Percentiles rank a stretch among this genome's conserved stretches.
phyloP scores from a whole-genome alignment of 768 basidiomycete genomes.

The Hericium rajendrae region DNA sequence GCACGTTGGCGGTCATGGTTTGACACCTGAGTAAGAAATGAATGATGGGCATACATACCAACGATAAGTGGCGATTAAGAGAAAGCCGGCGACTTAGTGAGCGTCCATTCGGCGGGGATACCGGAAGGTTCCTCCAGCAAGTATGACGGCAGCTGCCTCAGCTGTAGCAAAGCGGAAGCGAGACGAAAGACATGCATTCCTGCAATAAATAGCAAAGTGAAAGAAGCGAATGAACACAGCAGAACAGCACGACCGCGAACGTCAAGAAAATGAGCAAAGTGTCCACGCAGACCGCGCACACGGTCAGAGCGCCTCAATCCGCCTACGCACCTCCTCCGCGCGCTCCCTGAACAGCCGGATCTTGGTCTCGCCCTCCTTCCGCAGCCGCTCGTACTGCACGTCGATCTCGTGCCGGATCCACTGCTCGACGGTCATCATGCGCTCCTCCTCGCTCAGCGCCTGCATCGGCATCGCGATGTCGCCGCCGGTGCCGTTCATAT shows the following conservation, averaged over 20 bases:
- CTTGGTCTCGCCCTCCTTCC: slow-evolving; percentile 39
- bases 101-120: too few species aligned
- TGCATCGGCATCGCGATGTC: slow-evolving; percentile 14
- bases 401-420: slow-evolving; percentile 74
- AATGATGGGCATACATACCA: too few species aligned
- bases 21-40: too few species aligned
- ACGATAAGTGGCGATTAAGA: too few species aligned
- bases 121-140: too few species aligned
- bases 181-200: background rate
- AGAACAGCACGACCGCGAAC: too few species aligned
- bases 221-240: too few species aligned
- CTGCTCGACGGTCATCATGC: slow-evolving; percentile 74
- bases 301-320: slow-evolving; percentile 24
- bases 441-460: slow-evolving; percentile 52
- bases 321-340: slow-evolving; percentile 26
- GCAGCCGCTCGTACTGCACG: slow-evolving; percentile 51
- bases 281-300: background rate
- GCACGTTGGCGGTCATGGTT: too few species aligned
- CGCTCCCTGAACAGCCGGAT: slow-evolving; percentile 38
- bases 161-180: background rate
- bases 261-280: background rate
- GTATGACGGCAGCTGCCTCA: too few species aligned
- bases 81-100: too few species aligned
- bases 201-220: background rate
- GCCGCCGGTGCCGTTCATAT: slow-evolving; percentile 6